Evolutionary conservation across 164 flowering plant species (phyloP).

Genomic region (Liquidambar formosana): DNA sequence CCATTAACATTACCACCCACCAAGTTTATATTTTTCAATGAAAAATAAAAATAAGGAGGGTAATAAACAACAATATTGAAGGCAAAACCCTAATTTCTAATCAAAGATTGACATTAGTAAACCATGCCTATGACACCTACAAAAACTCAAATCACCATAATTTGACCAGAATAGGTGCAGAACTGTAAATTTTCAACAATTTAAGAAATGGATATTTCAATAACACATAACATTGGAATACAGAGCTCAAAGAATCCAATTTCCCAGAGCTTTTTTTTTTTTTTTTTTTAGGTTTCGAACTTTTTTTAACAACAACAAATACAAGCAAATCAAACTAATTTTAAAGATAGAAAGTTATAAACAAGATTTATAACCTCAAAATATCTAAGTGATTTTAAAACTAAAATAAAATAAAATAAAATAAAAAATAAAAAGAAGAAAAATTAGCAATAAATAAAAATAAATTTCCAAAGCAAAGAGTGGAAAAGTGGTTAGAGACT

Average conservation of each 20-base stretch:
- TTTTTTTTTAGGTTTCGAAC: too few species aligned
- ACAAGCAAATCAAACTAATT: too few species aligned
- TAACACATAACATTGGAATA: background rate
- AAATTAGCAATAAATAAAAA: too few species aligned
- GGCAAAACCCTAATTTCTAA: background rate
- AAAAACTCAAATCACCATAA: background rate
- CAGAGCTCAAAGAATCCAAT: background rate
- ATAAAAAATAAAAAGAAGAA: too few species aligned
- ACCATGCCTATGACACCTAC: background rate
- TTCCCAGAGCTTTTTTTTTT: background rate
- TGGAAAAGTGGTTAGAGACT: background rate
- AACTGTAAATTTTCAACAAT: background rate
- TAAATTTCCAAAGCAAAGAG: background rate
- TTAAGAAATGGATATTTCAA: slow-evolving; percentile 10
- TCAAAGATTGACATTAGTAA: background rate
- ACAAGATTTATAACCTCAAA: too few species aligned
- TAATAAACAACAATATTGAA: background rate
- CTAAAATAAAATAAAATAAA: too few species aligned
- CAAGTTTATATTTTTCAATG: background rate
- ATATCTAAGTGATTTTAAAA: background rate
- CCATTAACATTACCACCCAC: slow-evolving; percentile 32
- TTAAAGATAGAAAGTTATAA: too few species aligned
- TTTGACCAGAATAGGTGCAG: background rate
- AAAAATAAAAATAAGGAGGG: too few species aligned
- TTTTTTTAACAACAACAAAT: too few species aligned